phyloP scores from a whole-genome alignment of 176 grass and related monocot species.

The Thinopyrum elongatum region DNA sequence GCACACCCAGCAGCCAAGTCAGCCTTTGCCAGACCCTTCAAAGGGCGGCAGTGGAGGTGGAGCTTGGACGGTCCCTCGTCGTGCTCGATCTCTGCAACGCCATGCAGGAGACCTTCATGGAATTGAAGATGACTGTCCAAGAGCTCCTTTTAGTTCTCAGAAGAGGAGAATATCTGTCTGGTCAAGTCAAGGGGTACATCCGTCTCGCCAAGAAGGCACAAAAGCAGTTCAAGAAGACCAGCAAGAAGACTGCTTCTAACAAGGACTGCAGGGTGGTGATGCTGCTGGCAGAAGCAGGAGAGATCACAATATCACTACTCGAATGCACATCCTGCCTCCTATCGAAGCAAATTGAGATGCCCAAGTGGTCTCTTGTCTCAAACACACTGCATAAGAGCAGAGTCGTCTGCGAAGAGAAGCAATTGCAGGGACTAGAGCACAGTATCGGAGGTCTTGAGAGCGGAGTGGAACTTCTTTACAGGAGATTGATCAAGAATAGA shows the following conservation, averaged over 20 bases:
- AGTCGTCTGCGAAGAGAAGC: constrained; percentile 21
- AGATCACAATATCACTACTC: constrained; percentile 31
- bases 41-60: constrained; percentile 39
- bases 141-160: constrained; percentile 5
- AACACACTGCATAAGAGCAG: constrained; percentile 33
- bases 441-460: constrained; percentile 40
- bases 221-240: constrained; percentile 39
- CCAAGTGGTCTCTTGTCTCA: constrained; percentile 35
- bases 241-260: constrained; percentile 26
- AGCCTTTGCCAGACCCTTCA: constrained; percentile 36
- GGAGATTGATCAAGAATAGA: constrained; percentile 43
- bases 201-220: constrained; percentile 22
- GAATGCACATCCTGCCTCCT: constrained; percentile 8
- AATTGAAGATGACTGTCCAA: constrained; percentile 34
- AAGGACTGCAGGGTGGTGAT: constrained; percentile 14
- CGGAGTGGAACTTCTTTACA: constrained; percentile 25
- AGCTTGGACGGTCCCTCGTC: constrained; percentile 39
- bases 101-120: constrained; percentile 32
- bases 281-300: constrained; percentile 31
- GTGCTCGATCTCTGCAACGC: constrained; percentile 45
- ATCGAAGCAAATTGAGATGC: constrained; percentile 23
- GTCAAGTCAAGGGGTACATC: constrained; percentile 25
- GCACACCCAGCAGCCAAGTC: constrained; percentile 43
- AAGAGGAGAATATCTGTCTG: constrained; percentile 22
- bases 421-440: constrained; percentile 37